These are phyloP conservation scores for Metarhizium anisopliae DNA, from an alignment of 2,329 filamentous ascomycete species.

Conservation along the genomic window DNA sequence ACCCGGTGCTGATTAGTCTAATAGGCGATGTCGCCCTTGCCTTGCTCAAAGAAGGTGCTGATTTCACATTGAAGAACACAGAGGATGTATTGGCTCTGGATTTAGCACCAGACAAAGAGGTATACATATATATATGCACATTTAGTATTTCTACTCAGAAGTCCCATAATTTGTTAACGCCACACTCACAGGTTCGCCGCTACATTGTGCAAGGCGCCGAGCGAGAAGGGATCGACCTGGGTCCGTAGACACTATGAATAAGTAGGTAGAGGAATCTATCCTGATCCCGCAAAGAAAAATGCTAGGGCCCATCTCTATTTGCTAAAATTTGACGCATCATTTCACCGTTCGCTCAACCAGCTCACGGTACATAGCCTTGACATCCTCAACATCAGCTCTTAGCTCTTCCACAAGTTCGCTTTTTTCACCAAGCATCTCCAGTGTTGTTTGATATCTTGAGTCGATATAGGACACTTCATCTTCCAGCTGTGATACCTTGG, in stretches of 20 bases:
- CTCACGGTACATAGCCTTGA: slow-evolving; percentile 95
- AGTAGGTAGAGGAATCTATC: not conserved
- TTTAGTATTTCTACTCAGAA: not conserved
- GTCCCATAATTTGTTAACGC: slow-evolving; percentile 3
- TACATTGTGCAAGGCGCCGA: slow-evolving; percentile 75
- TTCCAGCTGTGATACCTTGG: slow-evolving; percentile 57
- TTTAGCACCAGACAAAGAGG: slow-evolving; percentile 77
- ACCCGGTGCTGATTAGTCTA: not conserved
- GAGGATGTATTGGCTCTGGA: slow-evolving; percentile 68
- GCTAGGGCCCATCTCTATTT: not conserved
- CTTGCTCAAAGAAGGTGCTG: slow-evolving; percentile 76
- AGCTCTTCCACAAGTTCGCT: slow-evolving; percentile 92
- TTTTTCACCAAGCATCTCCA: slow-evolving; percentile 95
- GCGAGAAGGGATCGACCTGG: slow-evolving; percentile 67
- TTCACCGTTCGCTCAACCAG: slow-evolving; percentile 77
- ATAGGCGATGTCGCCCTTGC: slow-evolving; percentile 71
- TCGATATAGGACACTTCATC: slow-evolving; percentile 59
- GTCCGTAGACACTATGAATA: slow-evolving; percentile 10
- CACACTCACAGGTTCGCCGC: slow-evolving; percentile 49
- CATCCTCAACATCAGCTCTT: slow-evolving; percentile 76
- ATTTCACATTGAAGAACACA: slow-evolving; percentile 64
- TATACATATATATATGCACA: slow-evolving; percentile 29
- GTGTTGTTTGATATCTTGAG: slow-evolving; percentile 75
- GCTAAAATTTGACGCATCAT: slow-evolving; percentile 24
- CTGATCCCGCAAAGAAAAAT: not conserved